These are phyloP conservation scores for Thermothelomyces thermophilus DNA, from an alignment of 2,329 filamentous ascomycete genomes.

Conservation along the genomic window DNA sequence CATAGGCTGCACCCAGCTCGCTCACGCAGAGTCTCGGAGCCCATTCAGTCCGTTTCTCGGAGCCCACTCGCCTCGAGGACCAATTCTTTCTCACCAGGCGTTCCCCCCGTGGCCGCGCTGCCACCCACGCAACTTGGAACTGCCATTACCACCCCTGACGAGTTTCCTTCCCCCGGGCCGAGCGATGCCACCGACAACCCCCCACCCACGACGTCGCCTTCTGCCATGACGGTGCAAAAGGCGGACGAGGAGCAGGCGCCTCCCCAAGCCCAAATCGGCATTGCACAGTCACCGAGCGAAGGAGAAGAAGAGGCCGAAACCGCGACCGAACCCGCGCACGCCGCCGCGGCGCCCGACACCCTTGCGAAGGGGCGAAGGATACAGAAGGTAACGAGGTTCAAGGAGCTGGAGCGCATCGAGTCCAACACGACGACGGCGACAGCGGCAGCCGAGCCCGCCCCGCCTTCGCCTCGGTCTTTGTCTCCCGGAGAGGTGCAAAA, in stretches of 20 bases:
- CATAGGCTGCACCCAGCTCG: slow-evolving; percentile 26
- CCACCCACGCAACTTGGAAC: slow-evolving; percentile 21
- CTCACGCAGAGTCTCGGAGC: slow-evolving; percentile 21
- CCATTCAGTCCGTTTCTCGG: slow-evolving; percentile 14
- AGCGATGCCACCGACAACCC: slow-evolving; percentile 19
- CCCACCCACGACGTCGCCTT: slow-evolving; percentile 16
- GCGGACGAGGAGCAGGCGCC: background rate
- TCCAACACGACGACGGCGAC: slow-evolving; percentile 21
- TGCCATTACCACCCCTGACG: slow-evolving; percentile 12
- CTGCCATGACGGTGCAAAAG: slow-evolving; percentile 4
- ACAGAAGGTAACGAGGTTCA: slow-evolving; percentile 27
- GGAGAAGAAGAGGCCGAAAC: slow-evolving; percentile 7
- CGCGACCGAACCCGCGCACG: background rate
- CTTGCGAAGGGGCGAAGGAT: slow-evolving; percentile 10
- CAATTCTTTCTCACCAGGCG: slow-evolving; percentile 15
- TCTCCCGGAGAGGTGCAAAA: slow-evolving; percentile 6
- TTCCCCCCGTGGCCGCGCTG: slow-evolving; percentile 25
- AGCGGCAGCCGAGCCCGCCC: slow-evolving; percentile 7
- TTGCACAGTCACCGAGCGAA: slow-evolving; percentile 6
- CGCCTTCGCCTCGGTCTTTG: slow-evolving; percentile 6
- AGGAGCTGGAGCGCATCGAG: slow-evolving; percentile 30
- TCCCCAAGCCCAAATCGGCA: slow-evolving; percentile 1
- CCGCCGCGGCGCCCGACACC: background rate
- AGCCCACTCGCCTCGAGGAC: slow-evolving; percentile 8
- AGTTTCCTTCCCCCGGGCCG: slow-evolving; percentile 14